phyloP scores from a whole-genome alignment of 208 protist species.

The Crithidia acanthocephali region DNA sequence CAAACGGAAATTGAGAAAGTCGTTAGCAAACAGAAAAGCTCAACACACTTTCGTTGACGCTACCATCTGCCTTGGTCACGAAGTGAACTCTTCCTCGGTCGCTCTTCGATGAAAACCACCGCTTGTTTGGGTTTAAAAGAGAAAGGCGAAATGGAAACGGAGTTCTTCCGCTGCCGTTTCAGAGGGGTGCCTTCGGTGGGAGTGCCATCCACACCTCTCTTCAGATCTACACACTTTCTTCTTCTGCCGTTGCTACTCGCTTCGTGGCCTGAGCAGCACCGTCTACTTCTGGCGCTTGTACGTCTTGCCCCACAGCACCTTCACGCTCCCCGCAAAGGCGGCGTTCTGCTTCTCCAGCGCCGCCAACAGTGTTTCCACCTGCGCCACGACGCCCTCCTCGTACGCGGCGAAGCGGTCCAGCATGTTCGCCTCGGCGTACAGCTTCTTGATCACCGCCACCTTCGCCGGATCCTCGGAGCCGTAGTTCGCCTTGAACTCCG shows the following conservation, averaged over 20 bases:
- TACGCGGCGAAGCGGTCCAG: conserved; percentile 76
- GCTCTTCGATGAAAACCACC: no score
- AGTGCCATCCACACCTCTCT: no score
- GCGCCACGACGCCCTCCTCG: conserved; percentile 68
- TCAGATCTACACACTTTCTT: neutral
- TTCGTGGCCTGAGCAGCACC: neutral
- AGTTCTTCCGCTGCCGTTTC: no score
- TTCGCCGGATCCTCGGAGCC: conserved; percentile 71
- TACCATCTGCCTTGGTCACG: no score
- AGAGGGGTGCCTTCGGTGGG: no score
- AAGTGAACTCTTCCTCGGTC: no score
- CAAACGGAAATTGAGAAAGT: no score
- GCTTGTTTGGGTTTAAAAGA: no score
- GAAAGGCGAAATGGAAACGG: no score
- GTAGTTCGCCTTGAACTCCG: conserved; percentile 92
- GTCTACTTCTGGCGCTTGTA: conserved; percentile 88
- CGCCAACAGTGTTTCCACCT: conserved; percentile 61
- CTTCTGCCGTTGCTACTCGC: neutral
- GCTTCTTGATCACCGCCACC: conserved; percentile 88
- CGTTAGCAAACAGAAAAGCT: no score
- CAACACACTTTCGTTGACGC: no score
- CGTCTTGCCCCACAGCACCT: conserved; percentile 84
- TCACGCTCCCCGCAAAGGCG: conserved; percentile 67
- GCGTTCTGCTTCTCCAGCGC: conserved; percentile 38
- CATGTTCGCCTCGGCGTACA: conserved; percentile 86